Evolutionary conservation across 2,329 filamentous ascomycete species (phyloP).

Genomic region (Epicoccum nigrum): DNA sequence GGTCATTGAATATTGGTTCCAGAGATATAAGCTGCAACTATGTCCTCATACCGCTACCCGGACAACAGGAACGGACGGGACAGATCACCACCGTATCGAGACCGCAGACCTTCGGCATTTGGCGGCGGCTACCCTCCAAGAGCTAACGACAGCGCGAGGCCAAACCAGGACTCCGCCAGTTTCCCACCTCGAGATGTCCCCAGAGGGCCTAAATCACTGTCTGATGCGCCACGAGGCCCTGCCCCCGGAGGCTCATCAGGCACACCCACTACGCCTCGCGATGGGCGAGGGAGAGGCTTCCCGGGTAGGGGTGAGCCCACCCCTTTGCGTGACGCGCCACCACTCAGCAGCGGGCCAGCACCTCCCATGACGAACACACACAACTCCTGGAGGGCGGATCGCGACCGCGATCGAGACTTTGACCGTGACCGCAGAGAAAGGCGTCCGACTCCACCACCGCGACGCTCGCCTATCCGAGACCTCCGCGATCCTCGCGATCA

Average conservation of each 20-base stretch:
- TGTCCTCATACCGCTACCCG: slow-evolving; percentile 46
- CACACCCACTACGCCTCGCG: slow-evolving; percentile 57
- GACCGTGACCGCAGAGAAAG: slow-evolving; percentile 64
- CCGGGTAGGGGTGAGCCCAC: slow-evolving; percentile 65
- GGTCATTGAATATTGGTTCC: neutral
- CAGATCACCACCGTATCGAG: slow-evolving; percentile 62
- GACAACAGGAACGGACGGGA: slow-evolving; percentile 51
- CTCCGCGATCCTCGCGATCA: slow-evolving; percentile 66
- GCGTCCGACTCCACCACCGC: slow-evolving; percentile 64
- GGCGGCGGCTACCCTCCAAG: slow-evolving; percentile 59
- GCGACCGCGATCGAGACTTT: slow-evolving; percentile 60
- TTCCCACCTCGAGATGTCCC: slow-evolving; percentile 67
- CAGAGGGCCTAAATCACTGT: slow-evolving; percentile 78
- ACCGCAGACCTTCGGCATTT: slow-evolving; percentile 70
- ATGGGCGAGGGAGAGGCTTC: slow-evolving; percentile 65
- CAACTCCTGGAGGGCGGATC: slow-evolving; percentile 57
- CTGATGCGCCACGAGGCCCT: slow-evolving; percentile 63
- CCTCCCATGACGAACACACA: slow-evolving; percentile 52
- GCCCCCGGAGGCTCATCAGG: slow-evolving; percentile 38
- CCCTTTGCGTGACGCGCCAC: slow-evolving; percentile 61
- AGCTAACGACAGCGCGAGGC: slow-evolving; percentile 45
- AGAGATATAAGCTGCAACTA: slow-evolving; percentile 17
- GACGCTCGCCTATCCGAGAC: slow-evolving; percentile 67
- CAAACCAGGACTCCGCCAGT: slow-evolving; percentile 34
- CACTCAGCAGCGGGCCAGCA: slow-evolving; percentile 48